Evolutionary conservation across 495 filamentous ascomycete genomes (phyloP).

Genomic region (Tuber aestivum): DNA sequence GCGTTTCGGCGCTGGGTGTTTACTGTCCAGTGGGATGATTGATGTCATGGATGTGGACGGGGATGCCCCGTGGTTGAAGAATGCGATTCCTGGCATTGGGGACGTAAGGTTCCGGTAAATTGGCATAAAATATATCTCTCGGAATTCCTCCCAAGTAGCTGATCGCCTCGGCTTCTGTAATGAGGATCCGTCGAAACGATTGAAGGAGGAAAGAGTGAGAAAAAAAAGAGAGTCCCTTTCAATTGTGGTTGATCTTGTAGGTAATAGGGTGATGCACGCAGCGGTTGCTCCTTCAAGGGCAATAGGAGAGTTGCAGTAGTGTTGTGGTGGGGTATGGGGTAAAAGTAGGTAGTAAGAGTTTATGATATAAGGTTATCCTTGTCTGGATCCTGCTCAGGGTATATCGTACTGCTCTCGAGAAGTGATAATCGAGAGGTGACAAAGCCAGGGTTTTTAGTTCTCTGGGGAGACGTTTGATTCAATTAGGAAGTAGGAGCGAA

Average conservation of each 20-base stretch:
- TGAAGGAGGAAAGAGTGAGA: not conserved
- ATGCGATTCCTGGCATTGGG: constrained; percentile 11
- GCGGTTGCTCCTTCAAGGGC: not conserved
- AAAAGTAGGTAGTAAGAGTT: constrained; percentile 1
- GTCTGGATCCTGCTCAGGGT: not conserved
- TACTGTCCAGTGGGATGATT: constrained; percentile 20
- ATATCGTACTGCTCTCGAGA: not conserved
- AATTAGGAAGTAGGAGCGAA: not conserved
- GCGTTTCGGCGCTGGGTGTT: constrained; percentile 17
- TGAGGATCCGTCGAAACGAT: not conserved
- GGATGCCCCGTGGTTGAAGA: not conserved
- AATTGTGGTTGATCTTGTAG: not conserved
- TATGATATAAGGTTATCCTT: not conserved
- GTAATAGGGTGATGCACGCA: not conserved
- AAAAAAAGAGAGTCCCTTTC: not conserved
- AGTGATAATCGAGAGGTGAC: not conserved
- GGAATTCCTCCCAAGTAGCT: not conserved
- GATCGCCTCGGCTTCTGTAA: not conserved
- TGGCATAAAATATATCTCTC: constrained; percentile 25
- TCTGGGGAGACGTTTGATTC: constrained; percentile 4
- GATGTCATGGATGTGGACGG: constrained; percentile 27
- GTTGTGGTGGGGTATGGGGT: constrained; percentile 11
- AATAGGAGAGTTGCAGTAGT: not conserved
- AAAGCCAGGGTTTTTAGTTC: not conserved
- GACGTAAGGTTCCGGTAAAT: constrained; percentile 32